phyloP scores from a whole-genome alignment of 192 early-diverging fungal genomes.

The Backusella morwellensis region DNA sequence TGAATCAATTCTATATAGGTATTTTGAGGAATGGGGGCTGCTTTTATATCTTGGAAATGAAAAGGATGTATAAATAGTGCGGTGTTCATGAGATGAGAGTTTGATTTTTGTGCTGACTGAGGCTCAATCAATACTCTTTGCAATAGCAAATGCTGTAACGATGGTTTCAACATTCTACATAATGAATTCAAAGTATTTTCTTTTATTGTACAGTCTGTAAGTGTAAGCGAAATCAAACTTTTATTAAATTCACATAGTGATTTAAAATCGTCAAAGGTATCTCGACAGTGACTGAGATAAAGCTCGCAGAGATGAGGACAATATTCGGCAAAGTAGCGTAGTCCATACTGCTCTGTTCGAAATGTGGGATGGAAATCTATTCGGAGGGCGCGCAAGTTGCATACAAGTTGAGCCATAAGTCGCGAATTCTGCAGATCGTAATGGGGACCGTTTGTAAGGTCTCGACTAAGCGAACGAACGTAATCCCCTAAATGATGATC shows the following conservation, averaged over 20 bases:
- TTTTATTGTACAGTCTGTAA: constrained; percentile 29
- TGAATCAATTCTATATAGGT: constrained; percentile 22
- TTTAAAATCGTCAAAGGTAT: constrained; percentile 33
- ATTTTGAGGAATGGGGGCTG: constrained; percentile 10
- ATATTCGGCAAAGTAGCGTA: constrained; percentile 24
- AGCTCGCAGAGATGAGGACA: constrained; percentile 28
- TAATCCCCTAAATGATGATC: constrained; percentile 21
- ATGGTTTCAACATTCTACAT: neutral
- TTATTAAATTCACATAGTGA: constrained; percentile 14
- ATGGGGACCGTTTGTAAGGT: constrained; percentile 23
- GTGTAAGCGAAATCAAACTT: constrained; percentile 15
- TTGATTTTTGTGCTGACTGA: neutral
- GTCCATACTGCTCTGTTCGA: constrained; percentile 28
- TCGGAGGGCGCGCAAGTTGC: constrained; percentile 26
- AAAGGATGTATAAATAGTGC: neutral
- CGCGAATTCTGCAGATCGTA: constrained; percentile 31
- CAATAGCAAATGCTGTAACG: constrained; percentile 18
- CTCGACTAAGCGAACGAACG: constrained; percentile 30
- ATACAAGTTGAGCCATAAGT: constrained; percentile 30
- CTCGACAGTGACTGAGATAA: constrained; percentile 33
- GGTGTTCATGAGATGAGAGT: neutral
- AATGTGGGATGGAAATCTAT: constrained; percentile 31
- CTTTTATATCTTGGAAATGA: constrained; percentile 2
- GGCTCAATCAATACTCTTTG: constrained; percentile 28
- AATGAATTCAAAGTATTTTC: constrained; percentile 11